These are phyloP conservation scores for Lachnellula occidentalis DNA, from an alignment of 2,329 filamentous ascomycete species.

Conservation along the genomic window DNA sequence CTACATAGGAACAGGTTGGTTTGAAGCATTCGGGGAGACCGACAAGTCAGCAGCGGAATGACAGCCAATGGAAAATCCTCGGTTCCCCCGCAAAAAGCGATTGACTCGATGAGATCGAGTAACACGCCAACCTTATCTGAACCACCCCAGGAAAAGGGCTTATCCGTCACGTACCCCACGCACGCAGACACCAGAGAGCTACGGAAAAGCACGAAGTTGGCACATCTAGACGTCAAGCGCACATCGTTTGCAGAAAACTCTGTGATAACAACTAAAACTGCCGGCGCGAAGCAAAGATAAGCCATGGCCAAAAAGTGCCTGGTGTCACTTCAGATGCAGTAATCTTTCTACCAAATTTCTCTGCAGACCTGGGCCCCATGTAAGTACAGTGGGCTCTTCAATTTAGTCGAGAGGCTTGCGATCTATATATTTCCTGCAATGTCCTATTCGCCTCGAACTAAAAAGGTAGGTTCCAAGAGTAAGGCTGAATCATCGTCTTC, in stretches of 20 bases:
- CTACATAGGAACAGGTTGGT: too few species aligned
- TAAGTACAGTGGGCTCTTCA: too few species aligned
- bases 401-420: not conserved
- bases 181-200: not conserved
- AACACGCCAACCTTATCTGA: not conserved
- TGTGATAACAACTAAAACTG: too few species aligned
- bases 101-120: not conserved
- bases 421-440: not conserved
- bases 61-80: not conserved
- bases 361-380: too few species aligned
- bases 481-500: not conserved
- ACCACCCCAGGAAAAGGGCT: not conserved
- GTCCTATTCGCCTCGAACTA: not conserved
- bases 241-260: too few species aligned
- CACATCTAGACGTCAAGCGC: too few species aligned
- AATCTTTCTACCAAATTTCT: too few species aligned
- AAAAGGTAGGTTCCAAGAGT: not conserved
- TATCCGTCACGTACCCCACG: not conserved
- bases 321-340: too few species aligned
- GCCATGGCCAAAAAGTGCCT: too few species aligned
- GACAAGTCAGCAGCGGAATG: not conserved
- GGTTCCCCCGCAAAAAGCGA: not conserved
- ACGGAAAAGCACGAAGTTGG: too few species aligned
- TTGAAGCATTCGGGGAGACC: not conserved
- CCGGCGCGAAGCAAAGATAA: too few species aligned